Percentiles rank a stretch among this genome's conserved stretches.
Conservation (phyloP, 257 asterid genomes). For the Plectranthus barbatus region DNA sequence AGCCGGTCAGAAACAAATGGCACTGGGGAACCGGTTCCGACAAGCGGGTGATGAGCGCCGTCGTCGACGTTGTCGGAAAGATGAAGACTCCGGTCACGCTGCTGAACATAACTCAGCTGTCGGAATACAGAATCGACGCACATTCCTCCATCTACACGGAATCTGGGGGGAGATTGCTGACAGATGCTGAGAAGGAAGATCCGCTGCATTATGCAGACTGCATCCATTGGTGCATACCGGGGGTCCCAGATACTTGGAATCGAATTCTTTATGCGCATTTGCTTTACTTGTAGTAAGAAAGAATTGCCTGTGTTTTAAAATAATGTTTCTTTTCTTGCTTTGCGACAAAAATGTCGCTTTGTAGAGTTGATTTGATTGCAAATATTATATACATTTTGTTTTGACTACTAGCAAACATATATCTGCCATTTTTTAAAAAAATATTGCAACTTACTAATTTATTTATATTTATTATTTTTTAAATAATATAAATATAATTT, state of each 20-base stretch:
- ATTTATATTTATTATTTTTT: too few species aligned
- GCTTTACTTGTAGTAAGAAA: slow-evolving; percentile 24
- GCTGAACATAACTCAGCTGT: slow-evolving; percentile 73
- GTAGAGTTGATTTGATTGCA: too few species aligned
- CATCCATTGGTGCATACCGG: slow-evolving; percentile 97
- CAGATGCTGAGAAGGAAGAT: slow-evolving; percentile 63
- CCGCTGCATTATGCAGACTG: slow-evolving; percentile 79
- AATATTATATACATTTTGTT: too few species aligned
- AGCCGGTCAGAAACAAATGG: slow-evolving; percentile 46
- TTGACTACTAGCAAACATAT: too few species aligned
- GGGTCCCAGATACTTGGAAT: slow-evolving; percentile 96
- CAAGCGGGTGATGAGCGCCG: slow-evolving; percentile 51
- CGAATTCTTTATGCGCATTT: slow-evolving; percentile 64
- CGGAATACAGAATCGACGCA: slow-evolving; percentile 81
- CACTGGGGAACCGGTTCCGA: slow-evolving; percentile 92
- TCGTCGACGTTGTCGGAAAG: slow-evolving; percentile 31
- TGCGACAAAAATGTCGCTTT: too few species aligned
- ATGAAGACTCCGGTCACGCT: slow-evolving; percentile 72
- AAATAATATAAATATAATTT: too few species aligned
- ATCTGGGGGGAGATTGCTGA: slow-evolving; percentile 53
- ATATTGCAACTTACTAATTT: too few species aligned
- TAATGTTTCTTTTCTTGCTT: neutral
- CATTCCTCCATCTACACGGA: slow-evolving; percentile 80
- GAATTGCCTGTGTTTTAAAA: neutral
- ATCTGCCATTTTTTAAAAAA: too few species aligned